phyloP scores from a whole-genome alignment of 1,139 yeast species.

The Lodderomyces oxycetoniae region DNA sequence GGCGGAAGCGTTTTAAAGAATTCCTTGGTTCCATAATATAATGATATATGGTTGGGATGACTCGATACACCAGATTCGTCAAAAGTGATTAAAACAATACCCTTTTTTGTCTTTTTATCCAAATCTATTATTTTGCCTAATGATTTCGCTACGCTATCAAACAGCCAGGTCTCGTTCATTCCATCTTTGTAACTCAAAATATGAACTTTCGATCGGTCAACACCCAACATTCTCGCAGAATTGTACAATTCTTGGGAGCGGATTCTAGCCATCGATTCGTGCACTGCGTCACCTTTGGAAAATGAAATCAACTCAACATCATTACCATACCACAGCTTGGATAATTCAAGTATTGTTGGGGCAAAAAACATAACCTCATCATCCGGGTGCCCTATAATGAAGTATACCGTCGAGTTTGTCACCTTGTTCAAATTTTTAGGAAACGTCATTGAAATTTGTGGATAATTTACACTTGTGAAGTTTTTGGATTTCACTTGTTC shows the following conservation, averaged over 20 bases:
- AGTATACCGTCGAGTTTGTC: constrained; percentile 35
- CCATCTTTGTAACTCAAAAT: constrained; percentile 63
- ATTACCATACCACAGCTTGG: constrained; percentile 47
- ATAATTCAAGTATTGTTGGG: constrained; percentile 62
- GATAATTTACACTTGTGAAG: constrained; percentile 24
- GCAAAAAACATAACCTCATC: constrained; percentile 98
- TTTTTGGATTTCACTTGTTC: constrained; percentile 24
- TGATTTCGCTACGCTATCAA: constrained; percentile 31
- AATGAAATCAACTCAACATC: constrained; percentile 61
- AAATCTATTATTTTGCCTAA: constrained; percentile 15
- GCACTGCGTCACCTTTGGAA: constrained; percentile 64
- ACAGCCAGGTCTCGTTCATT: constrained; percentile 67
- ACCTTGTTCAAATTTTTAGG: constrained; percentile 32
- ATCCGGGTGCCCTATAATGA: constrained; percentile 93
- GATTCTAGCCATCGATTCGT: constrained; percentile 62
- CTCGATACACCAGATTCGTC: constrained; percentile 78
- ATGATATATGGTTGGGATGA: constrained; percentile 80
- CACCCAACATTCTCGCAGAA: constrained; percentile 57
- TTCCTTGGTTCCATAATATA: constrained; percentile 49
- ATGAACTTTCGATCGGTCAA: constrained; percentile 43
- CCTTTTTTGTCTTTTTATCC: constrained; percentile 12
- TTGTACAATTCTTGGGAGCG: constrained; percentile 55
- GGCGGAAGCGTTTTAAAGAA: background rate
- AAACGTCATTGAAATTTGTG: constrained; percentile 35
- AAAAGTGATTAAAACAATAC: constrained; percentile 68